Conservation (phyloP, 352 stramenopile genomes). For the Phytopythium delawarense region DNA sequence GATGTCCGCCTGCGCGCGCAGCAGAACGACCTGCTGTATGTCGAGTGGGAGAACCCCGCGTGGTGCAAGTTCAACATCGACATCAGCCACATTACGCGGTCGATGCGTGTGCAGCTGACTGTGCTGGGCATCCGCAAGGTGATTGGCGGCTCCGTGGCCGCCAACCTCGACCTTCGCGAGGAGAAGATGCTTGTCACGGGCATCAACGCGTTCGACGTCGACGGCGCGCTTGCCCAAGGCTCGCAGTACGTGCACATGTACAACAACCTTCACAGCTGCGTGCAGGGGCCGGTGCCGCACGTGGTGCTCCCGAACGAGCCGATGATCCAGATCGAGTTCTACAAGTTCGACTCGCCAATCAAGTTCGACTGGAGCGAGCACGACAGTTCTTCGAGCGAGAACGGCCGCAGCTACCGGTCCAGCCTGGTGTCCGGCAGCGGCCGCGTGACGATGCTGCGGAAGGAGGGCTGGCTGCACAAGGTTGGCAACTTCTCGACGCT, state of each 20-base stretch:
- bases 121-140: conserved; percentile 70
- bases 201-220: conserved; percentile 81
- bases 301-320: conserved; percentile 61
- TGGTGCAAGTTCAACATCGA: conserved; percentile 82
- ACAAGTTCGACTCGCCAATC: conserved; percentile 52
- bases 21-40: conserved; percentile 64
- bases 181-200: conserved; percentile 80
- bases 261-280: conserved; percentile 74
- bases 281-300: conserved; percentile 69
- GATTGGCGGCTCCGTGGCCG: conserved; percentile 21
- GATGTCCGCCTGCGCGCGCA: conserved; percentile 75
- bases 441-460: conserved; percentile 55
- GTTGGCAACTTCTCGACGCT: conserved; percentile 65
- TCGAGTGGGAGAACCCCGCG: conserved; percentile 63
- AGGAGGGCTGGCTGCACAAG: conserved; percentile 84
- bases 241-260: conserved; percentile 77
- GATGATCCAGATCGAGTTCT: conserved; percentile 70
- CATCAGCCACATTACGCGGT: conserved; percentile 60
- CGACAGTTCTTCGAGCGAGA: conserved; percentile 8
- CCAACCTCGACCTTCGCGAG: conserved; percentile 23
- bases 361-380: conserved; percentile 69
- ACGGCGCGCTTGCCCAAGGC: conserved; percentile 59
- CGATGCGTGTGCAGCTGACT: conserved; percentile 75
- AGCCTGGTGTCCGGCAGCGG: conserved; percentile 31
- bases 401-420: conserved; percentile 6